Percentiles rank a stretch among this genome's conserved stretches.
phyloP scores from a whole-genome alignment of 306 rosid species.

The Malus sieversii region DNA sequence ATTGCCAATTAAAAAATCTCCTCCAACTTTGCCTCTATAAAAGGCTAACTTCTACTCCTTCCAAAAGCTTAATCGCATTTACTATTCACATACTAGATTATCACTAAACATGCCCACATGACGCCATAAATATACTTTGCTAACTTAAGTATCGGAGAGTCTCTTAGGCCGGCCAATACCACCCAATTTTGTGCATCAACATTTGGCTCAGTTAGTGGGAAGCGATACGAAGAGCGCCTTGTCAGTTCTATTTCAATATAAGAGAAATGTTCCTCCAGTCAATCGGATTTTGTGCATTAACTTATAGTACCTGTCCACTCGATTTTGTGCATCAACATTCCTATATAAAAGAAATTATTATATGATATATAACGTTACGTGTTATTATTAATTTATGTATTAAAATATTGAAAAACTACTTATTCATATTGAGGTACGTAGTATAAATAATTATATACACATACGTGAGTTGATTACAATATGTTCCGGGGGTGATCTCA shows the following conservation, averaged over 20 bases:
- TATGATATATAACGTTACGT: neutral
- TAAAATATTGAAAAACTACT: neutral
- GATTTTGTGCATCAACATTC: neutral
- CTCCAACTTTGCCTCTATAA: neutral
- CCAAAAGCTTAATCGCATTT: neutral
- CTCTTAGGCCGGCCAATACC: neutral
- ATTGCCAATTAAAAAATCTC: neutral
- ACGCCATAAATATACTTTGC: neutral
- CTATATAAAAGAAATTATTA: too few relatives aligned
- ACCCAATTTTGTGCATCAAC: neutral
- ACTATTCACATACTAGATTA: neutral
- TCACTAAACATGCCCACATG: neutral
- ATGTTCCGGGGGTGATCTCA: neutral
- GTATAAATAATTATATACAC: too few relatives aligned
- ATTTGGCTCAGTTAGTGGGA: neutral
- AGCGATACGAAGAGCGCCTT: neutral
- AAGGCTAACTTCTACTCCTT: too few relatives aligned
- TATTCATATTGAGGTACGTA: neutral
- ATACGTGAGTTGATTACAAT: neutral
- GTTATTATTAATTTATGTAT: neutral
- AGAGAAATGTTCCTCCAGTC: neutral
- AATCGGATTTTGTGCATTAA: neutral
- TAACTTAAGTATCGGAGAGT: neutral
- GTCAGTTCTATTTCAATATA: neutral
- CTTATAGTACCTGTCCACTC: neutral